Evolutionary conservation across 192 early-diverging fungal species (phyloP).

Genomic region (Coemansia javaensis): DNA sequence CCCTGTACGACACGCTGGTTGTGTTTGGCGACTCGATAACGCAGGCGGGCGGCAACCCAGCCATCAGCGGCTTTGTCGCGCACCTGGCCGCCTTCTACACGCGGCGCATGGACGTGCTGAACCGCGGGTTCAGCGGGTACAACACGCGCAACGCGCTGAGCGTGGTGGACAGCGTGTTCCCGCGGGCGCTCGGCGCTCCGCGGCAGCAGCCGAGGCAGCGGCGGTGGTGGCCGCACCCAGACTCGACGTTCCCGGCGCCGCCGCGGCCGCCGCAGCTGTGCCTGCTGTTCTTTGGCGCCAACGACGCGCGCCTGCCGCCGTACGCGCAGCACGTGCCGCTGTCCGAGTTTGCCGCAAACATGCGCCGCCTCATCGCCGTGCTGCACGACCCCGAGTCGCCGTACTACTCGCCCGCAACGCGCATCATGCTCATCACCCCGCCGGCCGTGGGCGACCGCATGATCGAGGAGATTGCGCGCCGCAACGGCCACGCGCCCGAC

Average conservation of each 20-base stretch:
- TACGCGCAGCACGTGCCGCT: slow-evolving; percentile 60
- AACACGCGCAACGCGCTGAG: slow-evolving; percentile 61
- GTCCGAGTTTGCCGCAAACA: slow-evolving; percentile 53
- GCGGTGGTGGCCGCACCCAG: too few relatives aligned
- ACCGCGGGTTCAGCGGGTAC: slow-evolving; percentile 76
- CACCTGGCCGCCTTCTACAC: slow-evolving; percentile 54
- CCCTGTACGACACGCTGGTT: slow-evolving; percentile 20
- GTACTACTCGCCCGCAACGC: slow-evolving; percentile 55
- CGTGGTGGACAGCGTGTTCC: slow-evolving; percentile 56
- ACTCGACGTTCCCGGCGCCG: not conserved
- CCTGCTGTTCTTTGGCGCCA: slow-evolving; percentile 71
- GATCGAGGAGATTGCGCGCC: slow-evolving; percentile 7
- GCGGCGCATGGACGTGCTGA: slow-evolving; percentile 69
- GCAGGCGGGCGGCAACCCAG: slow-evolving; percentile 15
- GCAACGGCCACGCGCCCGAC: slow-evolving; percentile 13
- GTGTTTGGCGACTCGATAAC: slow-evolving; percentile 39
- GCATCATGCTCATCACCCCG: slow-evolving; percentile 65
- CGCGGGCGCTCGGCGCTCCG: too few relatives aligned
- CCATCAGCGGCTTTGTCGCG: slow-evolving; percentile 49
- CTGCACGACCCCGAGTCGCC: slow-evolving; percentile 53
- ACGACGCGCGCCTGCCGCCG: slow-evolving; percentile 60
- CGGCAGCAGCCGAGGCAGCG: too few relatives aligned
- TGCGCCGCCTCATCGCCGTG: slow-evolving; percentile 52
- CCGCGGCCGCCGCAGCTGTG: slow-evolving; percentile 2
- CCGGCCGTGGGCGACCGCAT: slow-evolving; percentile 59